Conservation (phyloP, 192 early-diverging fungal species). For the Diversispora eburnea region DNA sequence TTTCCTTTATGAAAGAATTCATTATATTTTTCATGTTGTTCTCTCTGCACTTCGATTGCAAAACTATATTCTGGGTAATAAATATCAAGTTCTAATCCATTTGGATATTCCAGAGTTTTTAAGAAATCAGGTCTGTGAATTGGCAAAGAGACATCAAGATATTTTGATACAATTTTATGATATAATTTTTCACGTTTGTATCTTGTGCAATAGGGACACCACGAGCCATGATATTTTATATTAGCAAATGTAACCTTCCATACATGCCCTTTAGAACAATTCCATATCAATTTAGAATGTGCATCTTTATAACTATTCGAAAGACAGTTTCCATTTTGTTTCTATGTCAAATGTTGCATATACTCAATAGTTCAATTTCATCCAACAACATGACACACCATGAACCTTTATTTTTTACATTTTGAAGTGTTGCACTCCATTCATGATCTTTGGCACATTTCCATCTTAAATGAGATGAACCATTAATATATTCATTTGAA, state of each 20-base stretch:
- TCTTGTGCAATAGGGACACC: neutral
- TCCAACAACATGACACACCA: constrained; percentile 4
- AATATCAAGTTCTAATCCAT: constrained; percentile 16
- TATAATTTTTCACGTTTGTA: too few species aligned
- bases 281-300: constrained; percentile 15
- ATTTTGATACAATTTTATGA: constrained; percentile 3
- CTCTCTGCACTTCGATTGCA: too few species aligned
- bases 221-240: constrained; percentile 4
- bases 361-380: neutral
- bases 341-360: constrained; percentile 15
- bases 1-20: too few species aligned
- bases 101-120: constrained; percentile 1
- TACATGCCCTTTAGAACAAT: constrained; percentile 14
- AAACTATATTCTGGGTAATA: constrained; percentile 12
- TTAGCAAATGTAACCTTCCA: constrained; percentile 8
- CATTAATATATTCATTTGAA: constrained; percentile 25
- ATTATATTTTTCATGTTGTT: too few species aligned
- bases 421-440: constrained; percentile 26
- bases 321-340: constrained; percentile 20
- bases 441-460: constrained; percentile 23
- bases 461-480: constrained; percentile 18
- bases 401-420: constrained; percentile 18
- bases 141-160: neutral
- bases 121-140: constrained; percentile 8
- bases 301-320: constrained; percentile 19